Evolutionary conservation across 2,329 filamentous ascomycete genomes (phyloP), one percentile per base, ranked within the genome.

Genomic region (Colletotrichum theobromicola): DNA sequence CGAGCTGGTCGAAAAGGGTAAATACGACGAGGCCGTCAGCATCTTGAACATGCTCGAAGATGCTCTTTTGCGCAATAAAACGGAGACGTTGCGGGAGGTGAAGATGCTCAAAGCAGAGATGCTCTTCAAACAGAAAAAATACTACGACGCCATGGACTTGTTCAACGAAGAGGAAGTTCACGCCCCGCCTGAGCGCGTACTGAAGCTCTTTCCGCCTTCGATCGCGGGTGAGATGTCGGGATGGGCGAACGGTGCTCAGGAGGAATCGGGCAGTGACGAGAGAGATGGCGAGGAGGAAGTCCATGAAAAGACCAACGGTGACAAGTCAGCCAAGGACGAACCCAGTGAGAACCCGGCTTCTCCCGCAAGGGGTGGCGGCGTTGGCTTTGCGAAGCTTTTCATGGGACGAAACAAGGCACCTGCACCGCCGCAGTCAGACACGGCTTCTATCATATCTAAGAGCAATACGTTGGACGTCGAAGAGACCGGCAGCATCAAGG

Each of bases 1-100:
- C 74, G 92, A 97, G 77, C 88, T 99, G 30, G 92, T 98, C 2
- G 90, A 92, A 24, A 91, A 90, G 74, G 91, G 90, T 12, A 90
- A 91, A 75, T 94, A 96, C 69, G 96, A 99, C 79, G 97, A 99
- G 84, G 96, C 96, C 0, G 94, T 98, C 76, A 98, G 95, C 80
- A 87, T 99, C 10, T 87, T 98, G 8, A 89, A 90, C 63, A 95
- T 98, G 92, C 90, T 99, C 1, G 97, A 99, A 84, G 96, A 98
- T 83, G 97, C 96, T 0, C 86, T 99, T 26, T 87, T 99, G 26
- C 91, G 92, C 61, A 92, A 98, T 83, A 99, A 99, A 84, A 88
- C 89, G 10, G 93, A 93, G 64, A 93, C 94, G 12, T 88, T 98
- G 74, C 91, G 96, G 32, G 94, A 97, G 79, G 93, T 97, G 79